These are phyloP conservation scores for Globisporangium irregulare DNA, from an alignment of 352 stramenopile genomes.

Conservation along the genomic window DNA sequence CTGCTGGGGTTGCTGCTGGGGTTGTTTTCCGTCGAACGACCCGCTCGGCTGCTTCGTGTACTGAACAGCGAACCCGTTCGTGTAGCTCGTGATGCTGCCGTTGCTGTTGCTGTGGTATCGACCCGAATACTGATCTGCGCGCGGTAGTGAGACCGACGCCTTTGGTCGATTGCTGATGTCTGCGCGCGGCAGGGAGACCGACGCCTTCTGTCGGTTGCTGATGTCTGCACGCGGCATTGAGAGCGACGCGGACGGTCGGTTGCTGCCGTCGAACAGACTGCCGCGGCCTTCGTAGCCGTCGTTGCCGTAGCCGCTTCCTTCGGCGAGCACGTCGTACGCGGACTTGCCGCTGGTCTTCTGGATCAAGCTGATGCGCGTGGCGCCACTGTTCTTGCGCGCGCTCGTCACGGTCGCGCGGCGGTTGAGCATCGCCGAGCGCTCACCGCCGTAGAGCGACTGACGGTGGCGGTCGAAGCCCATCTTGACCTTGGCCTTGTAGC, in stretches of 20 bases:
- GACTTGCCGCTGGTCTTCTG: constrained; percentile 20
- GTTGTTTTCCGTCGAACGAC: constrained; percentile 9
- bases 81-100: constrained; percentile 2
- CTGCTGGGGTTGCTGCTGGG: neutral
- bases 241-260: constrained; percentile 4
- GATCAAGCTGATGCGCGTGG: constrained; percentile 15
- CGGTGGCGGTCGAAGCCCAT: constrained; percentile 19
- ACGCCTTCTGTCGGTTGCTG: neutral
- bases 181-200: constrained; percentile 1
- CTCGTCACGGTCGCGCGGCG: constrained; percentile 18
- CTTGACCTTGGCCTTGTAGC: constrained; percentile 23
- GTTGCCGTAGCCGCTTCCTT: constrained; percentile 1
- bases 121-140: neutral
- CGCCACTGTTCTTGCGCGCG: constrained; percentile 17
- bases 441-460: constrained; percentile 19
- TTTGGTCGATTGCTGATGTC: constrained; percentile 6
- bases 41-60: constrained; percentile 5
- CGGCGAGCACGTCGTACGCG: constrained; percentile 21
- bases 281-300: constrained; percentile 15
- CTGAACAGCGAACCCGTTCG: neutral
- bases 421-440: constrained; percentile 19
- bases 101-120: constrained; percentile 14
- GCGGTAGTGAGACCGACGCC: constrained; percentile 10
- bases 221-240: constrained; percentile 2
- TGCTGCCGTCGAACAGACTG: constrained; percentile 15